Evolutionary conservation across 2,329 filamentous ascomycete species (phyloP), one percentile per base, ranked within the genome.

Genomic region (Fusarium tuaranense): DNA sequence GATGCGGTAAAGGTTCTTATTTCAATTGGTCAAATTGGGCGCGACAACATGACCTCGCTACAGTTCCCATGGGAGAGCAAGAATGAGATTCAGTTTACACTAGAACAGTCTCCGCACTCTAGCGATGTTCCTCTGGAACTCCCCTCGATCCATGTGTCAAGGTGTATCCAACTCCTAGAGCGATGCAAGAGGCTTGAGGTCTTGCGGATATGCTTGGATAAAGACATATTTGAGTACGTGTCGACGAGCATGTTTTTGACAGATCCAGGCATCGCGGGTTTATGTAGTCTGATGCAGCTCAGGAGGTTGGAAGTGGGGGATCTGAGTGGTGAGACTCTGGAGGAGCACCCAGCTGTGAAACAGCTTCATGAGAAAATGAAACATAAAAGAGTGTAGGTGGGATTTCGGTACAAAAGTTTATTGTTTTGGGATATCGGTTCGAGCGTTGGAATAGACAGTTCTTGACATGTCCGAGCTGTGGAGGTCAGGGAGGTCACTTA

Each of bases 121-220:
- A 16, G 36, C 4, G 30, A 59, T 30, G n/a, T 18, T 38, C 25
- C 8, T 32, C 30, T 48, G 0, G 51, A 34, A 36, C 48, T 71
- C 13, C 65, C 69, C 58, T 25, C 48, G 16, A 9, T 48, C 14
- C 69, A 71, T 18, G 62, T 57, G 9, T 27, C 41, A 30, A 60
- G 59, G n/a, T 71, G 65, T 25, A 46, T 66, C 25, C 61, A 66
- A 27, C 58, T 71, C 32, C 39, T 71, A 20, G 59, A 71, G 18
- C 1, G 57, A 18, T 71, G 65, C 61, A 22, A 16, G 61, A 68
- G 44, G 22, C 65, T 71, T 10, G 27, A n/a, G 27, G n/a, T 59
- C 9, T 36, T 71, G 48, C 65, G 14, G 20, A 41, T 71, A 41
- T 36, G 7, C 7, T 8, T 69, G 3, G 44, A 61, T 44, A 5